These are phyloP conservation scores for Aspergillus neotritici DNA, from an alignment of 2,329 filamentous ascomycete species.

Conservation along the genomic window DNA sequence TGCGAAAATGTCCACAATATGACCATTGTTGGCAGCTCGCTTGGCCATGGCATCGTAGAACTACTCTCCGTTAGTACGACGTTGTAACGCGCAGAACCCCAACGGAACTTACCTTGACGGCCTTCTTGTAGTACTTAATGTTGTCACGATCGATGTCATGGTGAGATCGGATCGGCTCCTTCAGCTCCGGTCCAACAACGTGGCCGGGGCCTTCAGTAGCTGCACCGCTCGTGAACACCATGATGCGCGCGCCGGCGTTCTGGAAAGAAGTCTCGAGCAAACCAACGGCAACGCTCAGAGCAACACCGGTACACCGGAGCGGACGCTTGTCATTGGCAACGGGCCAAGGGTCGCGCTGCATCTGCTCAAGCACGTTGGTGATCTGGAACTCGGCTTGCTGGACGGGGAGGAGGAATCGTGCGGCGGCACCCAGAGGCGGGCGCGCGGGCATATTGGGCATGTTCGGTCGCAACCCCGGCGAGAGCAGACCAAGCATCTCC, in stretches of 20 bases:
- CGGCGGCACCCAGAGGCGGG: slow-evolving; percentile 69
- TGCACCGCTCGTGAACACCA: slow-evolving; percentile 93
- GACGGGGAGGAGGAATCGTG: slow-evolving; percentile 87
- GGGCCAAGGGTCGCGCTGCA: slow-evolving; percentile 97
- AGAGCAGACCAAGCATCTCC: slow-evolving; percentile 87
- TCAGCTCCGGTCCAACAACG: slow-evolving; percentile 91
- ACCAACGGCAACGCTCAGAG: slow-evolving; percentile 90
- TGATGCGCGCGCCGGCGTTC: slow-evolving; percentile 89
- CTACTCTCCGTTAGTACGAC: slow-evolving; percentile 37
- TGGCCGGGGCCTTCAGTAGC: slow-evolving; percentile 95
- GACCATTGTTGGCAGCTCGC: slow-evolving; percentile 89
- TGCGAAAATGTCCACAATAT: slow-evolving; percentile 96
- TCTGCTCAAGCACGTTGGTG: slow-evolving; percentile 87
- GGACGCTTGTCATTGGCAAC: slow-evolving; percentile 88
- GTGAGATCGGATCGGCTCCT: slow-evolving; percentile 94
- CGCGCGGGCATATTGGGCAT: slow-evolving; percentile 69
- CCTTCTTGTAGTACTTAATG: slow-evolving; percentile 99
- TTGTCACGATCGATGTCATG: slow-evolving; percentile 98
- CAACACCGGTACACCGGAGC: slow-evolving; percentile 88
- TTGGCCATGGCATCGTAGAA: slow-evolving; percentile 96
- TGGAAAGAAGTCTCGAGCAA: slow-evolving; percentile 92
- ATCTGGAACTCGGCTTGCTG: slow-evolving; percentile 96
- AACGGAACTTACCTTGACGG: slow-evolving; percentile 67
- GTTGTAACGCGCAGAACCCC: background rate
- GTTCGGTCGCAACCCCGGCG: slow-evolving; percentile 65